phyloP scores from a whole-genome alignment of 1,139 yeast species.

The Geotrichum klebahnii region DNA sequence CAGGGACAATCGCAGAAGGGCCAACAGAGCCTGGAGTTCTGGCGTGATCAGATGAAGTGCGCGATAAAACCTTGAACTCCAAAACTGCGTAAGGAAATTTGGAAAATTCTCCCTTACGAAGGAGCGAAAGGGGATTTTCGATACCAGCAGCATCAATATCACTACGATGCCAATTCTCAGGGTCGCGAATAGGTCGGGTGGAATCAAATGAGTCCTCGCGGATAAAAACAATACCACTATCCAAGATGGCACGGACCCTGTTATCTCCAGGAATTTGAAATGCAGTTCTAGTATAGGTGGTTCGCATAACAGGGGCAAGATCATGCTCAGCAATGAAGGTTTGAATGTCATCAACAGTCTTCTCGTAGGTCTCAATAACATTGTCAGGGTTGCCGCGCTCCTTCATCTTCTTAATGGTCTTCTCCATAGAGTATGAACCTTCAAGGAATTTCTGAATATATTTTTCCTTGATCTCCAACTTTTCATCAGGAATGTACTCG shows the following conservation, averaged over 20 bases:
- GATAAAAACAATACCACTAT: conserved; percentile 78
- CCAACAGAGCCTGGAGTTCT: conserved; percentile 22
- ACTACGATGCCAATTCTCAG: conserved; percentile 83
- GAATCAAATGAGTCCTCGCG: conserved; percentile 87
- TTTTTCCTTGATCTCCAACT: conserved; percentile 73
- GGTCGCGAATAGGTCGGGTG: conserved; percentile 84
- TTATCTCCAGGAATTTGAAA: conserved; percentile 98
- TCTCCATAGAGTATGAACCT: conserved; percentile 45
- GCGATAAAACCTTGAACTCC: conserved; percentile 65
- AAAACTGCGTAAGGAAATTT: conserved; percentile 88
- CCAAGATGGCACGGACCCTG: conserved; percentile 81
- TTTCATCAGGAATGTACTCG: conserved; percentile 38
- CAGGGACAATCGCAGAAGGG: conserved; percentile 30
- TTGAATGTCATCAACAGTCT: conserved; percentile 57
- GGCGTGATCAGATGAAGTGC: conserved; percentile 18
- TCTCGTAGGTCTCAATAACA: conserved; percentile 50
- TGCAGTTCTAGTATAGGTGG: conserved; percentile 87
- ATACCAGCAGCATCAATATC: conserved; percentile 76
- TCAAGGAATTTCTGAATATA: conserved; percentile 61
- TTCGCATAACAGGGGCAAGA: conserved; percentile 80
- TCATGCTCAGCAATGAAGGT: conserved; percentile 59
- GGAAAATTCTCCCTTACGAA: conserved; percentile 80
- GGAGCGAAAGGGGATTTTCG: conserved; percentile 61
- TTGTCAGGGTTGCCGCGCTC: conserved; percentile 49
- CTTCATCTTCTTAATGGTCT: conserved; percentile 50